These are phyloP conservation scores for Poronia punctata DNA, from an alignment of 495 filamentous ascomycete species.

Conservation along the genomic window DNA sequence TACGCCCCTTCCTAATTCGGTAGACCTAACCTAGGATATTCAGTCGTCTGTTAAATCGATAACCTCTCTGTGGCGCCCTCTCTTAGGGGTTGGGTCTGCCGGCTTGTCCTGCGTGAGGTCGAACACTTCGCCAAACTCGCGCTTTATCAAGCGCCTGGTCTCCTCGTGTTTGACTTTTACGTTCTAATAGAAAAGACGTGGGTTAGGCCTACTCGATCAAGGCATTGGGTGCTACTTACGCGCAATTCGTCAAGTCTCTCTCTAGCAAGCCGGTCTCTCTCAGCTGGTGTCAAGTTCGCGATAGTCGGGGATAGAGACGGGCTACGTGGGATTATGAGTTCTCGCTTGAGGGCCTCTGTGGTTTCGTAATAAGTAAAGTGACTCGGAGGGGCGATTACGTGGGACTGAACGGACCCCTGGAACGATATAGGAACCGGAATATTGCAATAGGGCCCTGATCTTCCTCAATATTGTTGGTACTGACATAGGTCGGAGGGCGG, in stretches of 20 bases:
- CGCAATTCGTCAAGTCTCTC: conserved; percentile 17
- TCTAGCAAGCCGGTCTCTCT: conserved; percentile 14
- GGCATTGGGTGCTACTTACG: conserved; percentile 1
- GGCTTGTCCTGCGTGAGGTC: conserved; percentile 6
- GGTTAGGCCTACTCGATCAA: not conserved
- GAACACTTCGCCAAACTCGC: conserved; percentile 11
- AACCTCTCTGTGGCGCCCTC: not conserved
- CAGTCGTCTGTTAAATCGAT: conserved; percentile 16
- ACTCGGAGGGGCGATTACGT: not conserved
- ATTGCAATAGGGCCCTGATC: conserved; percentile 17
- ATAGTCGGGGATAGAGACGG: conserved; percentile 16
- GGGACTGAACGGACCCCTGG: conserved; percentile 16
- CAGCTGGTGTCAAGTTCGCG: conserved; percentile 6
- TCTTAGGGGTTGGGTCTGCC: conserved; percentile 5
- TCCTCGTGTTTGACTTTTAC: conserved; percentile 8
- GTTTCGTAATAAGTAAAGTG: conserved; percentile 1
- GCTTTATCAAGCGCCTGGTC: conserved; percentile 5
- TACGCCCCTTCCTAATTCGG: too few species aligned
- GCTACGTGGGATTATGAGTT: conserved; percentile 26
- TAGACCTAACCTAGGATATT: too few species aligned
- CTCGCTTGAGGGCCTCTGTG: conserved; percentile 22
- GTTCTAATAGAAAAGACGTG: not conserved
- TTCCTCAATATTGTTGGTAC: conserved; percentile 1
- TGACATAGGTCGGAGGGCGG: not conserved
- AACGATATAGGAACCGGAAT: conserved; percentile 27